phyloP scores from a whole-genome alignment of 2,329 filamentous ascomycete species.

The Pseudonectria foliicola region DNA sequence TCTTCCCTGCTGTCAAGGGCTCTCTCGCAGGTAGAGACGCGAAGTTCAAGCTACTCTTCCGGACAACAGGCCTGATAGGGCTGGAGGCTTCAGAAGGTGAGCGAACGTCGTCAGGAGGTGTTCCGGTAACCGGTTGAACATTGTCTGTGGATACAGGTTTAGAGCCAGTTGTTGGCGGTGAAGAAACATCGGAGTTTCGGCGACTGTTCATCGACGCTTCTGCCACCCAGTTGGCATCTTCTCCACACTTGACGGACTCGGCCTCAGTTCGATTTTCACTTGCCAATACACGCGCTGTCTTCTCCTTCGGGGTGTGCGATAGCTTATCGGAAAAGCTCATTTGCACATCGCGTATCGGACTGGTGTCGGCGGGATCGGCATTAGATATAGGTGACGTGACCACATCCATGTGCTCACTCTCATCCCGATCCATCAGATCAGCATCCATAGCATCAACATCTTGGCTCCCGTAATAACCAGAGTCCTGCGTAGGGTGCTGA shows the following conservation, averaged over 20 bases:
- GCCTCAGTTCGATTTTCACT: too few relatives aligned
- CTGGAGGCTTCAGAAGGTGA: slow-evolving; percentile 66
- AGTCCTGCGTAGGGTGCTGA: slow-evolving; percentile 41
- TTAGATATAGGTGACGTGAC: slow-evolving; percentile 10
- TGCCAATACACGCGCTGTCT: slow-evolving; percentile 13
- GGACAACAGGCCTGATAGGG: slow-evolving; percentile 66
- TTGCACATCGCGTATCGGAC: slow-evolving; percentile 21
- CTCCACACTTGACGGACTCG: too few relatives aligned
- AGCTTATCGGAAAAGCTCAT: slow-evolving; percentile 29
- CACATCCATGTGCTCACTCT: slow-evolving; percentile 13
- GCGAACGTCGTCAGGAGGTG: slow-evolving; percentile 37
- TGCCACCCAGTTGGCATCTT: too few relatives aligned
- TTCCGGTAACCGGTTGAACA: slow-evolving; percentile 3
- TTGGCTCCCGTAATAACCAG: slow-evolving; percentile 66
- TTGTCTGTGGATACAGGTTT: slow-evolving; percentile 1
- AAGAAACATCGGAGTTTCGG: slow-evolving; percentile 1
- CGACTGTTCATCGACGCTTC: background rate
- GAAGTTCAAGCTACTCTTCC: slow-evolving; percentile 94
- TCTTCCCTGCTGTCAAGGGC: slow-evolving; percentile 77
- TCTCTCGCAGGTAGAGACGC: slow-evolving; percentile 87
- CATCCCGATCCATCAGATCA: slow-evolving; percentile 15
- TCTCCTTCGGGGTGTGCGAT: slow-evolving; percentile 38
- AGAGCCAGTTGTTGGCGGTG: slow-evolving; percentile 12
- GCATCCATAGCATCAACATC: slow-evolving; percentile 23
- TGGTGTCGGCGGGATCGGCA: slow-evolving; percentile 12